Conservation (phyloP, 495 filamentous ascomycete genomes). For the Tuber calosporum region DNA sequence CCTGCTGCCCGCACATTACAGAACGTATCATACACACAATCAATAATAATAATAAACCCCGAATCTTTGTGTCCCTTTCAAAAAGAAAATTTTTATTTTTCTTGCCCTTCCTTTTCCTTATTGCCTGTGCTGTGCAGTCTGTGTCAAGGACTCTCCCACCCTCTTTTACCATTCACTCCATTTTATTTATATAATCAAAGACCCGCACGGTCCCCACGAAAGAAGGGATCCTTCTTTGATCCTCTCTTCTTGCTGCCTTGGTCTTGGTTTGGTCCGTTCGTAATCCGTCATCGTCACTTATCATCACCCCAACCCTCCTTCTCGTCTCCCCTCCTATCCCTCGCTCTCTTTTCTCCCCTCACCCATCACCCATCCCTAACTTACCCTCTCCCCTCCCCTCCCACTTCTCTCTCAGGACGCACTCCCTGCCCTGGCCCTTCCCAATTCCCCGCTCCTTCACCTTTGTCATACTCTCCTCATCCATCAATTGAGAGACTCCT, state of each 20-base stretch:
- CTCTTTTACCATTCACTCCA: slow-evolving; percentile 10
- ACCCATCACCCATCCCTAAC: slow-evolving; percentile 24
- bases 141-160: slow-evolving; percentile 9
- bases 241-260: slow-evolving; percentile 18
- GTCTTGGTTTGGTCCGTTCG: slow-evolving; percentile 22
- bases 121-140: background rate
- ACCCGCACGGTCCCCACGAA: slow-evolving; percentile 29
- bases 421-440: background rate
- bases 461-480: background rate
- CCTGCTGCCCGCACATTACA: background rate
- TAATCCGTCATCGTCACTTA: slow-evolving; percentile 32
- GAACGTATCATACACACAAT: background rate
- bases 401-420: slow-evolving; percentile 9
- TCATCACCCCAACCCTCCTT: slow-evolving; percentile 25
- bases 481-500: background rate
- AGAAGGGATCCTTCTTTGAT: slow-evolving; percentile 13
- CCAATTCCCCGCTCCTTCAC: background rate
- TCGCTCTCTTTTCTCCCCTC: slow-evolving; percentile 10
- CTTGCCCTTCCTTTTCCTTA: background rate
- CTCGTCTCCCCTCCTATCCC: slow-evolving; percentile 13
- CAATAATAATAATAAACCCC: slow-evolving; percentile 5
- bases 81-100: background rate
- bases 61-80: background rate
- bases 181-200: slow-evolving; percentile 24
- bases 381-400: slow-evolving; percentile 19